A percentile compares a stretch with the other conserved stretches of the same genome.
These are phyloP conservation scores for Rhizopus stolonifer DNA, from an alignment of 371 early-diverging fungal species.

Conservation along the genomic window DNA sequence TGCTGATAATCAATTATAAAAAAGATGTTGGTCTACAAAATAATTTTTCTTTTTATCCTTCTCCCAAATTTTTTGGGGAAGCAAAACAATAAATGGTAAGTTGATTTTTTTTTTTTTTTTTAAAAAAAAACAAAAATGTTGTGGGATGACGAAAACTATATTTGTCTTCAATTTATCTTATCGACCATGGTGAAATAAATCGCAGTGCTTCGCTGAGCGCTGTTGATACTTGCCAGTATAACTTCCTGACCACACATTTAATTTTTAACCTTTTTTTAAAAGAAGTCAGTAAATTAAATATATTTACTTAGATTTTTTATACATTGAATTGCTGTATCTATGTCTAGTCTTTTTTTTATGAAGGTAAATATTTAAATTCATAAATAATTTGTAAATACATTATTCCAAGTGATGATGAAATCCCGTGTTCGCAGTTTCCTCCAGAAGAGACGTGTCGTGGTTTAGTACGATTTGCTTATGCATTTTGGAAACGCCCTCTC, in stretches of 20 bases:
- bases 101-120: neutral
- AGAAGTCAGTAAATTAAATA: too few species aligned
- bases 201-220: conserved; percentile 47
- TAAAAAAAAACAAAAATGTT: neutral
- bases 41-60: too few species aligned
- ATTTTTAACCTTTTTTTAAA: too few species aligned
- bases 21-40: neutral
- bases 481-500: conserved; percentile 25
- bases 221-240: conserved; percentile 49
- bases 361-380: neutral
- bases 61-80: neutral
- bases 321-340: too few species aligned
- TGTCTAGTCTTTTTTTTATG: too few species aligned
- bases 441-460: conserved; percentile 35
- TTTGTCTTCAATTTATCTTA: conserved; percentile 44
- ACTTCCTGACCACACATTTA: conserved; percentile 31
- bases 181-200: conserved; percentile 44
- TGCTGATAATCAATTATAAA: too few species aligned
- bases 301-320: too few species aligned
- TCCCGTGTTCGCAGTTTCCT: conserved; percentile 43
- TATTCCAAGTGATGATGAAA: conserved; percentile 34
- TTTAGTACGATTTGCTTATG: conserved; percentile 4
- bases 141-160: conserved; percentile 29
- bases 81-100: conserved; percentile 10
- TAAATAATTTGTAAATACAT: neutral